phyloP scores from a whole-genome alignment of 2,329 filamentous ascomycete species.

The Colletotrichum cuscutae region DNA sequence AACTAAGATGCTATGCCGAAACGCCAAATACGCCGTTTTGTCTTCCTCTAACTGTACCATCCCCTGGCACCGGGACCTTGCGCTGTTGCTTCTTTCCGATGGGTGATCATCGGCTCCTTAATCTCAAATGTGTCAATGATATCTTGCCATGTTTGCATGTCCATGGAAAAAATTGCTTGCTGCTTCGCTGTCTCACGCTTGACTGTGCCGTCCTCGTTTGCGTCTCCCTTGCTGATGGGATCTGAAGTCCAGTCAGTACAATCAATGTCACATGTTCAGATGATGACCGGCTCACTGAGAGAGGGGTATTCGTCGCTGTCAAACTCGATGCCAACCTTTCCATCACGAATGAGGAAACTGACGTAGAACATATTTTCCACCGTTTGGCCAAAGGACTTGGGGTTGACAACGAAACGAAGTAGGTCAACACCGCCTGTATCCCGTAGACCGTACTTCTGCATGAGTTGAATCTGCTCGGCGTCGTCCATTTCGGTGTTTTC shows the following conservation, averaged over 20 bases:
- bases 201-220: conserved; percentile 54
- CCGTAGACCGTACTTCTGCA: conserved; percentile 74
- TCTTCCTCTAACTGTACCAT: conserved; percentile 69
- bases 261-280: conserved; percentile 16
- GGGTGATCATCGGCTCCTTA: conserved; percentile 83
- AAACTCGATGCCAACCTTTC: conserved; percentile 76
- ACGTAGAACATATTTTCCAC: conserved; percentile 98
- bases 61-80: conserved; percentile 65
- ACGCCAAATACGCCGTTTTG: background rate
- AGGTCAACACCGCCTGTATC: conserved; percentile 78
- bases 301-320: conserved; percentile 83
- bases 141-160: conserved; percentile 84
- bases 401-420: conserved; percentile 91
- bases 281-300: conserved; percentile 69
- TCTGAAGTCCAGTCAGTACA: conserved; percentile 42
- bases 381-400: conserved; percentile 89
- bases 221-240: conserved; percentile 51
- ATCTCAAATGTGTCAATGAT: conserved; percentile 83
- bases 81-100: conserved; percentile 71
- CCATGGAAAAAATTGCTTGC: conserved; percentile 89
- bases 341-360: conserved; percentile 92
- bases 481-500: conserved; percentile 54
- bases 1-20: background rate
- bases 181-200: conserved; percentile 72
- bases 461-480: conserved; percentile 60